Conservation (phyloP, 768 basidiomycete species). For the Inosperma sp. region DNA sequence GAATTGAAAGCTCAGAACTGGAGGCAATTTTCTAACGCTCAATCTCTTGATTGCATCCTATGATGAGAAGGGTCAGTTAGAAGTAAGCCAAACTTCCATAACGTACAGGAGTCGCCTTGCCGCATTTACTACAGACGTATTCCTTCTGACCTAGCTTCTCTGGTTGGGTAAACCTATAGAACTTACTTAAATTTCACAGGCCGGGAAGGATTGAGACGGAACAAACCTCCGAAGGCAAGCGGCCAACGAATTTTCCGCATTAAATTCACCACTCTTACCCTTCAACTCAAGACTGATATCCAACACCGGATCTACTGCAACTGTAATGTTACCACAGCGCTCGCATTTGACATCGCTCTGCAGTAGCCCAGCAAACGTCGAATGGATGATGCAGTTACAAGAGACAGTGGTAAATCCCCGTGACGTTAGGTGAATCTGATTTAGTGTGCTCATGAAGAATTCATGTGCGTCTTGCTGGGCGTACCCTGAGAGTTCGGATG, state of each 20-base stretch:
- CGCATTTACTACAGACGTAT: constrained; percentile 82
- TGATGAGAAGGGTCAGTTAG: background rate
- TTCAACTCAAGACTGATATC: constrained; percentile 87
- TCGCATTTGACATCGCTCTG: constrained; percentile 90
- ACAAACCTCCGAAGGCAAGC: constrained; percentile 68
- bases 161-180: constrained; percentile 72
- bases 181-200: constrained; percentile 2
- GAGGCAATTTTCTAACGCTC: constrained; percentile 79
- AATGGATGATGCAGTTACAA: constrained; percentile 90
- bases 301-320: constrained; percentile 82
- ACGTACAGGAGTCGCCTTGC: constrained; percentile 59
- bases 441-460: constrained; percentile 77
- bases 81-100: constrained; percentile 1
- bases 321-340: constrained; percentile 72
- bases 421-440: constrained; percentile 80
- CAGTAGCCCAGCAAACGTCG: constrained; percentile 80
- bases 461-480: constrained; percentile 95
- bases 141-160: constrained; percentile 81
- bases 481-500: constrained; percentile 82
- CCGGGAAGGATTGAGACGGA: constrained; percentile 10
- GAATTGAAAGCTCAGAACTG: constrained; percentile 90
- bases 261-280: constrained; percentile 39
- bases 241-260: constrained; percentile 59
- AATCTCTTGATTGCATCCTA: constrained; percentile 82
- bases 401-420: constrained; percentile 69